Conservation (phyloP, 2,329 filamentous ascomycete genomes). For the Pseudomassariella vexata region DNA sequence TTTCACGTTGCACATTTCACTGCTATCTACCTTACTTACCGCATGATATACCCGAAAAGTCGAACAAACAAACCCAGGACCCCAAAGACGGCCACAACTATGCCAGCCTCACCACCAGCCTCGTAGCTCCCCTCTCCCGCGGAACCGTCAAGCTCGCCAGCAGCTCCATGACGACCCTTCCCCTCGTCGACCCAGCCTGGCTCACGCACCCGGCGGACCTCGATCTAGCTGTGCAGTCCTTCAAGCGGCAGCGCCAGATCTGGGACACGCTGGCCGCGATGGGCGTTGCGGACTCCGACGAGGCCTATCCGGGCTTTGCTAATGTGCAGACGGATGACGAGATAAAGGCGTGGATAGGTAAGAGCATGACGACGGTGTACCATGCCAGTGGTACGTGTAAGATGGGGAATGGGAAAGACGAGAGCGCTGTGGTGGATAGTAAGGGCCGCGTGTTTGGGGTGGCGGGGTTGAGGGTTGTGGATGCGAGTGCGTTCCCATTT, state of each 20-base stretch:
- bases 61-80: conserved; percentile 1
- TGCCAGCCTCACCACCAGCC: conserved; percentile 5
- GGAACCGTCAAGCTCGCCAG: conserved; percentile 12
- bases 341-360: conserved; percentile 5
- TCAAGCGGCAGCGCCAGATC: conserved; percentile 34
- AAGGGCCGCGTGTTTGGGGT: conserved; percentile 12
- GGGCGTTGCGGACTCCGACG: conserved; percentile 1
- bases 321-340: conserved; percentile 6
- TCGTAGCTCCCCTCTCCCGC: conserved; percentile 7
- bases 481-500: conserved; percentile 8
- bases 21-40: too few relatives aligned
- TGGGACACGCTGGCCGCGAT: conserved; percentile 4
- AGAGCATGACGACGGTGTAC: conserved; percentile 10
- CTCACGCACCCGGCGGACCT: conserved; percentile 34
- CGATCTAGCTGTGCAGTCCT: conserved; percentile 35
- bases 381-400: conserved; percentile 12
- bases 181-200: conserved; percentile 39
- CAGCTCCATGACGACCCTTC: conserved; percentile 4
- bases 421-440: conserved; percentile 14
- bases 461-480: conserved; percentile 8
- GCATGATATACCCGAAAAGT: too few relatives aligned
- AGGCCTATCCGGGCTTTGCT: conserved; percentile 6
- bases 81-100: conserved; percentile 12
- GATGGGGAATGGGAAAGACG: conserved; percentile 9
- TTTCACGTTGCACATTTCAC: too few relatives aligned